phyloP scores from a whole-genome alignment of 805 yeast genomes.

The Wickerhamomyces ciferrii region DNA sequence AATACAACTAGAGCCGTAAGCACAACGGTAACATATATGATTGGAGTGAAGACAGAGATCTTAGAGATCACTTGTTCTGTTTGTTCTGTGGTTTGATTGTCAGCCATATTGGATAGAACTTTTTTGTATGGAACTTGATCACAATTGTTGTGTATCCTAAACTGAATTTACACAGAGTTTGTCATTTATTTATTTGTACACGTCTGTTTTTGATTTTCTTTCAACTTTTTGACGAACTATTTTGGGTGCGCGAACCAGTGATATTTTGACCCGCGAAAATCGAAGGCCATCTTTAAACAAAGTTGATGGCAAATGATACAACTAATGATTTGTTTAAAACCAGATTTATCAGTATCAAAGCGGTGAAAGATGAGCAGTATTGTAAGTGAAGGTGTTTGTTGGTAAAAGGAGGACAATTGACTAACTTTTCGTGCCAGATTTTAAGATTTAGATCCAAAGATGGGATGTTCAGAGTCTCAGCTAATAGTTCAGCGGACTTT shows the following conservation, averaged over 20 bases:
- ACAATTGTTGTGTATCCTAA: not conserved
- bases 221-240: not conserved
- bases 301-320: not conserved
- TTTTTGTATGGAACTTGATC: no score
- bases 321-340: no score
- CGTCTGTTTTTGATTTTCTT: not conserved
- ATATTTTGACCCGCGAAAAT: not conserved
- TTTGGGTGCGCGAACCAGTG: not conserved
- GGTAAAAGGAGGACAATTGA: not conserved
- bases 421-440: conserved; percentile 33
- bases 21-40: conserved; percentile 68
- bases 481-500: conserved; percentile 41
- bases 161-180: no score
- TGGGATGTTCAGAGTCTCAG: conserved; percentile 71
- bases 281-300: not conserved
- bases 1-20: conserved; percentile 63
- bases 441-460: conserved; percentile 78
- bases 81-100: conserved; percentile 4
- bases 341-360: no score
- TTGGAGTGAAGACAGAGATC: conserved; percentile 63
- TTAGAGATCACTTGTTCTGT: conserved; percentile 5
- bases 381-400: conserved; percentile 2
- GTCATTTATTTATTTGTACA: no score
- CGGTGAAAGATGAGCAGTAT: conserved; percentile 10
- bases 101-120: not conserved